Evolutionary conservation across 176 grass and related monocot species (phyloP).

Genomic region (Phoenix roebelenii): DNA sequence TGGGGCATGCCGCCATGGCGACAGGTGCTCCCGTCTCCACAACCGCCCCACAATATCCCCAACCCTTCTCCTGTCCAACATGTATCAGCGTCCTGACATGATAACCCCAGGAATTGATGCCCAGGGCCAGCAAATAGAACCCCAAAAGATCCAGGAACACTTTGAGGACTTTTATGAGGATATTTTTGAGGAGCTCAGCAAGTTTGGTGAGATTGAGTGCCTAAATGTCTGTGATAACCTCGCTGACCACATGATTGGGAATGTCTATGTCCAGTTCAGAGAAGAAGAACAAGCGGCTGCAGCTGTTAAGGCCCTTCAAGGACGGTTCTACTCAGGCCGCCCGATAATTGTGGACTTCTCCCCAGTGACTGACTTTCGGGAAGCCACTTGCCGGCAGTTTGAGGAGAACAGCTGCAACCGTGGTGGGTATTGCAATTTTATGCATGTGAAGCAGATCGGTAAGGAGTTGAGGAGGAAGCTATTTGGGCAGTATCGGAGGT

Average conservation of each 20-base stretch:
- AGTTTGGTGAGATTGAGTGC: conserved; percentile 75
- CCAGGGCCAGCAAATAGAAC: conserved; percentile 58
- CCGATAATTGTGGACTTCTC: conserved; percentile 94
- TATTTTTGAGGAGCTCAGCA: conserved; percentile 75
- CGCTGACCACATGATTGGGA: conserved; percentile 93
- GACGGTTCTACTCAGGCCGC: conserved; percentile 74
- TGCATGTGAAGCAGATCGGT: conserved; percentile 80
- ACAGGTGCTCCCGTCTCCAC: conserved; percentile 67
- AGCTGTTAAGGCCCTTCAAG: conserved; percentile 61
- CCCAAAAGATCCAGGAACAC: conserved; percentile 69
- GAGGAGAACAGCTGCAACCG: conserved; percentile 93
- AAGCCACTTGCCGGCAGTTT: conserved; percentile 82
- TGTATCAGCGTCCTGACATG: conserved; percentile 72
- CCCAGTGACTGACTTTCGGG: conserved; percentile 85
- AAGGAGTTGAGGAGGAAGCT: conserved; percentile 57
- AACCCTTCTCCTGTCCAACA: conserved; percentile 63
- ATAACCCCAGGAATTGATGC: conserved; percentile 60
- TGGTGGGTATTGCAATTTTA: conserved; percentile 94
- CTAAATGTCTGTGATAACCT: conserved; percentile 93
- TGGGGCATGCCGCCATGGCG: conserved; percentile 57
- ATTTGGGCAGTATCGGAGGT: conserved; percentile 32
- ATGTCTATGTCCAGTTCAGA: conserved; percentile 82
- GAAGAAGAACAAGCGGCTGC: conserved; percentile 77
- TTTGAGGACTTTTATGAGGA: conserved; percentile 97
- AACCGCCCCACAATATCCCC: conserved; percentile 65